A percentile compares a stretch with the other conserved stretches of the same genome.
Evolutionary conservation across 371 early-diverging fungal genomes (phyloP).

Genomic region (Apophysomyces trapeziformis): DNA sequence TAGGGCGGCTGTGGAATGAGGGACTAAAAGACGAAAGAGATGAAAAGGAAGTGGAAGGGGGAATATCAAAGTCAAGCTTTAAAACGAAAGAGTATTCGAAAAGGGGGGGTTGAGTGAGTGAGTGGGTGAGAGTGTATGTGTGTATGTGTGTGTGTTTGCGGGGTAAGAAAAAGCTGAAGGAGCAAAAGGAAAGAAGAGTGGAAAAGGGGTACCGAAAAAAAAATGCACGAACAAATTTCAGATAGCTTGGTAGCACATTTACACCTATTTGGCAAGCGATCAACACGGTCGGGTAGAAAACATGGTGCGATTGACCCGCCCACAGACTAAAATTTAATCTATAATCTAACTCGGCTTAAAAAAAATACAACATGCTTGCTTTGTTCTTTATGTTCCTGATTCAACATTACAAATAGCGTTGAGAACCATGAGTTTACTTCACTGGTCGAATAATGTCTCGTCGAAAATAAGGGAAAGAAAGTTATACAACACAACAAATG

Average conservation of each 20-base stretch:
- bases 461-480: no score
- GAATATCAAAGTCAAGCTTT: constrained; percentile 8
- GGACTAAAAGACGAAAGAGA: constrained; percentile 12
- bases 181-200: constrained; percentile 13
- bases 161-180: constrained; percentile 11
- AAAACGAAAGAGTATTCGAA: constrained; percentile 10
- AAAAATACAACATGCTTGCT: background rate
- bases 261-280: constrained; percentile 11
- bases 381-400: no score
- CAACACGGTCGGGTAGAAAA: constrained; percentile 3
- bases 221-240: constrained; percentile 16
- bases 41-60: constrained; percentile 15
- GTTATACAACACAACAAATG: no score
- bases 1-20: constrained; percentile 14
- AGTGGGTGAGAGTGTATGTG: no score
- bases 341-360: no score
- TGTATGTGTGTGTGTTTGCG: constrained; percentile 1
- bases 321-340: background rate
- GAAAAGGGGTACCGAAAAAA: constrained; percentile 15
- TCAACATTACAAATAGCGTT: no score
- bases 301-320: constrained; percentile 1
- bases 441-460: background rate
- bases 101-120: background rate
- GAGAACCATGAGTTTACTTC: no score
- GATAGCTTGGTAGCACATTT: constrained; percentile 3